Evolutionary conservation across 176 grass and related monocot genomes (phyloP), one percentile per base, ranked within the genome.

Genomic region (Carex scoparia): DNA sequence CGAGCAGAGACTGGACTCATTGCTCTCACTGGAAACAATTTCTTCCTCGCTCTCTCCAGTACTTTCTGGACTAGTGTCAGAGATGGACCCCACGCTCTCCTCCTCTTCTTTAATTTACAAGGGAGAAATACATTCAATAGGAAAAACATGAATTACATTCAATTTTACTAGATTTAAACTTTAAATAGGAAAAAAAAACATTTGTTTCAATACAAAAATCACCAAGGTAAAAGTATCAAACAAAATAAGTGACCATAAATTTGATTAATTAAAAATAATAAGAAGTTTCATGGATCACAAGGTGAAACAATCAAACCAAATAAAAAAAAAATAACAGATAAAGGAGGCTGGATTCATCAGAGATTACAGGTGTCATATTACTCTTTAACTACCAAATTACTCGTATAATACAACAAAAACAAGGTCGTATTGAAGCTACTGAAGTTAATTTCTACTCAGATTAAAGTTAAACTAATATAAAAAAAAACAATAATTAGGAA

Each of bases 1-100:
- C 42, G 56, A 70, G 40, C 69, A 71, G 18, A 57, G 75, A 46
- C 81, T 87, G 2, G 65, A 74, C 18, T 3, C 88, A 79, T 89
- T 85, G 84, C 82, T 93, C 79, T 93, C 93, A 84, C 91, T 98
- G 40, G 92, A 94, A 56, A 84, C 83, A 2, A 88, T 61, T 7
- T 89, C 86, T 80, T 88, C 91, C 58, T 93, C 95, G 0, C 60
- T 64, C 66, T 96, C 91, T 44, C 72, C 80, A 55, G 89, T 93
- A 84, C 91, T 88, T 28, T 90, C 92, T 61, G 90, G 87, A 90
- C 87, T 87, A 1, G 74, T 84, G 62, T 87, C 86, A 56, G 87
- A 85, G 38, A 92, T 27, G 11, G 95, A 98, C 60, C 83, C 91
- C 51, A 95, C 85, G 80, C 95, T 98, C 86, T 92, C 95, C 42